These are phyloP conservation scores for Fraxinus xanthoxyloides DNA, from an alignment of 305 asterid genomes.

Conservation along the genomic window DNA sequence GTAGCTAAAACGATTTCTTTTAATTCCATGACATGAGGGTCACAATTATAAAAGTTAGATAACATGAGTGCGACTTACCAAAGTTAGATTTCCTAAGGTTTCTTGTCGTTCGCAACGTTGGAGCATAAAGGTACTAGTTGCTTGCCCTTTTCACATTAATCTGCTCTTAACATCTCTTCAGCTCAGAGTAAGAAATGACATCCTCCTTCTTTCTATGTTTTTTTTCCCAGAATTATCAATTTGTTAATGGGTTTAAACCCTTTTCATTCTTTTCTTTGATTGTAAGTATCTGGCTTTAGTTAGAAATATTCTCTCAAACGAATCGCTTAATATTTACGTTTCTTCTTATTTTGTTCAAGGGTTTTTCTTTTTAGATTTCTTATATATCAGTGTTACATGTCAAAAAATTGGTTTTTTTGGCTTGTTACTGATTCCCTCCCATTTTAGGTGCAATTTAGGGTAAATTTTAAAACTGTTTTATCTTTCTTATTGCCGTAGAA, in stretches of 20 bases:
- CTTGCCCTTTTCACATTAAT: not conserved
- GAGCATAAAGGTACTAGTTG: not conserved
- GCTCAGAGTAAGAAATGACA: not conserved
- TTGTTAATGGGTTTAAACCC: not conserved
- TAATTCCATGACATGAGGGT: not conserved
- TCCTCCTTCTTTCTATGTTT: not conserved
- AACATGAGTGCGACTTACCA: not conserved
- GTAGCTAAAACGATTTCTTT: not conserved
- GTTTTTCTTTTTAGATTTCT: not conserved
- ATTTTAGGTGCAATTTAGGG: not conserved
- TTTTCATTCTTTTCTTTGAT: not conserved
- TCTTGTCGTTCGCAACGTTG: not conserved
- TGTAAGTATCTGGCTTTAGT: not conserved
- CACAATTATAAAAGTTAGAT: not conserved
- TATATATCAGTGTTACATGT: not conserved
- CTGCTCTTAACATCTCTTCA: not conserved
- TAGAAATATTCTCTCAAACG: not conserved
- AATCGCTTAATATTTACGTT: not conserved
- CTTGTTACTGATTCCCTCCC: not conserved
- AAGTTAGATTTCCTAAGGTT: not conserved
- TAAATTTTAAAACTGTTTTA: not conserved
- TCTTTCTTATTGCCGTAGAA: not conserved
- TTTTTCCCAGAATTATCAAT: not conserved
- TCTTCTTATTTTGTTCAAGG: not conserved
- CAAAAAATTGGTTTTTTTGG: not conserved